Conservation (phyloP, 345 rosid species). For the Erucastrum elatum region DNA sequence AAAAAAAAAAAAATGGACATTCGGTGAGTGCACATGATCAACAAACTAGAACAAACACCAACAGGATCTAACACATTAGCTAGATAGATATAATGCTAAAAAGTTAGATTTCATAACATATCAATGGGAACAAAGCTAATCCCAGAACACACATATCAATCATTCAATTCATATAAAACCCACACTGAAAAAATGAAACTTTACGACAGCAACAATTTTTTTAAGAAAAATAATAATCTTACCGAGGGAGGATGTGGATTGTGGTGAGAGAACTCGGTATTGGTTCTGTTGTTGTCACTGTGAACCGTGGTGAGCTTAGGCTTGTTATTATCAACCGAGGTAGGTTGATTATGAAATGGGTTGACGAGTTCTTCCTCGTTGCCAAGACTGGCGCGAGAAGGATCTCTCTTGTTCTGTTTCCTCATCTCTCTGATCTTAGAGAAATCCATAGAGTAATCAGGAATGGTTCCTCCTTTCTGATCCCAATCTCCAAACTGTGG, state of each 20-base stretch:
- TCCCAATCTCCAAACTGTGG: constrained; percentile 99
- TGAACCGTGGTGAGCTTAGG: constrained; percentile 37
- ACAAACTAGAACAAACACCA: constrained; percentile 4
- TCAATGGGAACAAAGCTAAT: neutral
- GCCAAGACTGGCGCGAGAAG: constrained; percentile 89
- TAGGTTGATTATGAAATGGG: constrained; percentile 48
- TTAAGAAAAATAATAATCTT: constrained; percentile 42
- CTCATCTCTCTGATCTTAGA: constrained; percentile 90
- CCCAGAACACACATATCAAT: neutral
- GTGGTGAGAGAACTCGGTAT: constrained; percentile 42
- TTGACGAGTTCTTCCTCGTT: constrained; percentile 79
- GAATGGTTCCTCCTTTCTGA: constrained; percentile 69
- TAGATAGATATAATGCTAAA: neutral
- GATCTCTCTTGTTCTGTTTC: constrained; percentile 89
- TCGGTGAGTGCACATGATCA: neutral
- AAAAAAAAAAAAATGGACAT: too few species aligned
- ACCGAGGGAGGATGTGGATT: constrained; percentile 50
- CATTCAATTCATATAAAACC: neutral
- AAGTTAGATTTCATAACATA: neutral
- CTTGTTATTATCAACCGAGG: constrained; percentile 11
- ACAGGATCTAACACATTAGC: neutral
- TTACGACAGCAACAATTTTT: neutral
- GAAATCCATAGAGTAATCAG: constrained; percentile 91
- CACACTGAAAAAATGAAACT: neutral
- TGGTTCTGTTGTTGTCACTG: constrained; percentile 39